These are phyloP conservation scores for Nicotiana benthamiana DNA, from an alignment of 257 asterid species.

Conservation along the genomic window DNA sequence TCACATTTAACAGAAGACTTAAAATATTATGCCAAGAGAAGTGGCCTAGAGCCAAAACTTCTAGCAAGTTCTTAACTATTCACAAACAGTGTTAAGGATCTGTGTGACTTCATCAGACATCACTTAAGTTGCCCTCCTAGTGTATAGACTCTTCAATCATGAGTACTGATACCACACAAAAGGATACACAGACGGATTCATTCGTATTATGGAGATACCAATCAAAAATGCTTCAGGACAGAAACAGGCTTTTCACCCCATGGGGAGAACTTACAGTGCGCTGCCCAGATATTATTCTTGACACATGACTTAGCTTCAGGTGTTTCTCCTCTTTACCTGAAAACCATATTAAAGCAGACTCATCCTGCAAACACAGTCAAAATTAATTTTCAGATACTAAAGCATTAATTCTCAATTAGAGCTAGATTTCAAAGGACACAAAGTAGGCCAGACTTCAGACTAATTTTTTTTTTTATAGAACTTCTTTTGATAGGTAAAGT, in stretches of 20 bases:
- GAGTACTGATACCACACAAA: background rate
- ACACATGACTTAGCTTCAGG: slow-evolving; percentile 78
- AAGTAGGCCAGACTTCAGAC: slow-evolving; percentile 3
- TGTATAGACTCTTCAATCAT: too few species aligned
- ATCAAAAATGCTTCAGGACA: background rate
- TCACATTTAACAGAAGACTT: background rate
- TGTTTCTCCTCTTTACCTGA: slow-evolving; percentile 96
- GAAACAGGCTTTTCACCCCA: background rate
- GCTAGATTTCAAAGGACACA: background rate
- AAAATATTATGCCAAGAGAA: background rate
- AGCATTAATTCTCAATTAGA: background rate
- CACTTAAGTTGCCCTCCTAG: background rate
- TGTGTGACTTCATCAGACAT: background rate
- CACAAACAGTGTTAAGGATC: background rate
- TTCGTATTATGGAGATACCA: background rate
- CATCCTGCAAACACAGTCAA: slow-evolving; percentile 50
- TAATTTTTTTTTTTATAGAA: background rate
- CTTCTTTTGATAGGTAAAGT: background rate
- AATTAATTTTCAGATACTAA: background rate
- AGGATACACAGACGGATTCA: background rate
- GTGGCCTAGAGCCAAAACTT: background rate
- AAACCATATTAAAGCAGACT: slow-evolving; percentile 86
- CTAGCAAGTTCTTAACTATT: background rate
- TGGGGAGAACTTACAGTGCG: slow-evolving; percentile 69
- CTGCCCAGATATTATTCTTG: slow-evolving; percentile 95